Base-by-base conservation (phyloP, 1,139 yeast species). In the Geotrichum bryndzae region DNA sequence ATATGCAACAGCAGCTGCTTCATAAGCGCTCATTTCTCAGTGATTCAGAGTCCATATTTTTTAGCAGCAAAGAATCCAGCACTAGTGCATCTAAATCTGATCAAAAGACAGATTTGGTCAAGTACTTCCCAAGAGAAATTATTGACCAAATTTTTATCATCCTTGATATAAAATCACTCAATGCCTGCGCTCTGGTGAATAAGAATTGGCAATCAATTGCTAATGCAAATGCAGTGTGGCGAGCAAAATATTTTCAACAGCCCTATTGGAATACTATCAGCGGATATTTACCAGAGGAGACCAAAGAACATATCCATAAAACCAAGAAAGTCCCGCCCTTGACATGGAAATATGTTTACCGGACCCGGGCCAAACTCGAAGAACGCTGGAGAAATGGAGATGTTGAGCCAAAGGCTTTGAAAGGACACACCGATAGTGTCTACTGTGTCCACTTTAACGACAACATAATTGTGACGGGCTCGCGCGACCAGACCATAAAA, bases 371-470 rank as follows among this genome's bases (percentile, higher is more conserved):
- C 11, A 48, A 55, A 35, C 65, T 75, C 35, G 76, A 74, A 29
- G 57, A 63, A 33, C 67, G 74, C 33, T 75, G 78, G 78, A 54
- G 53, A 23, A 22, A 55, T 15, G 73, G 72, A 3, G 55, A 54
- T 6, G 68, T 67, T 22, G 65, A 60, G 6, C 68, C 72, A 2
- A 66, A 60, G 22, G 66, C 68, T 1, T 63, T 76, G 53, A 63
- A 63, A 3, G 78, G 78, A 10, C 79, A 76, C 58, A 54, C 66
- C 5, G 77, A 75, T 60, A 68, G 75, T 27, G 77, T 76, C 3
- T 76, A 76, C 60, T 75, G 79, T 58, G 75, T 73, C 7, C 72
- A 73, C 54, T 69, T 74, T 61, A 74, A 74, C 55, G 66, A 67
- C 18, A 62, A 65, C 2, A 68, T 66, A 50, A 73, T 75, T 15